Conservation (phyloP, 176 grass and related monocot genomes). For the Triticum aestivum region DNA sequence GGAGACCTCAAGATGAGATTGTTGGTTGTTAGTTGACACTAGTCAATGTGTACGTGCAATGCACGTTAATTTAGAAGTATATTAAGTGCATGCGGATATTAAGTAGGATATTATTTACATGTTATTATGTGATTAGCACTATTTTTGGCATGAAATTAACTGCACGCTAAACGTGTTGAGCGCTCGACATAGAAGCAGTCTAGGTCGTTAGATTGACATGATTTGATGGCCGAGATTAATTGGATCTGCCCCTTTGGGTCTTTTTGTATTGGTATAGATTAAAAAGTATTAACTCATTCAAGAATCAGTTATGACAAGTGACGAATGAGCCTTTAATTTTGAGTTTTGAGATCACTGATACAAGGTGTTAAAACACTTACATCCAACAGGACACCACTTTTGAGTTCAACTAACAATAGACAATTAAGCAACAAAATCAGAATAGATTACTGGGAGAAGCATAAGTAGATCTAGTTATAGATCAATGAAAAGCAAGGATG, state of each 20-base stretch:
- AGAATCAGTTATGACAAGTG: background rate
- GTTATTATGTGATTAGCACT: too few species aligned
- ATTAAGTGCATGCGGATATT: too few species aligned
- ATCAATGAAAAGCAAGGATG: background rate
- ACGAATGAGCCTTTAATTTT: background rate
- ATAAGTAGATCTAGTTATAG: background rate
- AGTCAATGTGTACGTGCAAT: too few species aligned
- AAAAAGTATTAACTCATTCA: background rate
- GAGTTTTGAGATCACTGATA: background rate
- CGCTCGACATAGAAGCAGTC: too few species aligned
- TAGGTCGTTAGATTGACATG: too few species aligned
- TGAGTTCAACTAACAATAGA: slow-evolving; percentile 2
- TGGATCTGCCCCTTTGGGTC: too few species aligned
- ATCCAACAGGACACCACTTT: slow-evolving; percentile 25
- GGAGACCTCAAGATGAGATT: background rate
- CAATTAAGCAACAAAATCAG: slow-evolving; percentile 11
- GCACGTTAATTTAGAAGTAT: too few species aligned
- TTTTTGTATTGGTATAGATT: too few species aligned
- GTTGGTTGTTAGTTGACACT: background rate
- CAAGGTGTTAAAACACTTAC: slow-evolving; percentile 2
- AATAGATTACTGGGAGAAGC: background rate
- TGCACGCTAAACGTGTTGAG: too few species aligned
- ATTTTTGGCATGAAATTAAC: too few species aligned
- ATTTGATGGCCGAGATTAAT: too few species aligned
- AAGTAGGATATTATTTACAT: too few species aligned